A percentile compares a stretch with the other conserved stretches of the same genome.
Conservation (phyloP, 1,139 yeast genomes). For the Debaryomycetaceae sp. region DNA sequence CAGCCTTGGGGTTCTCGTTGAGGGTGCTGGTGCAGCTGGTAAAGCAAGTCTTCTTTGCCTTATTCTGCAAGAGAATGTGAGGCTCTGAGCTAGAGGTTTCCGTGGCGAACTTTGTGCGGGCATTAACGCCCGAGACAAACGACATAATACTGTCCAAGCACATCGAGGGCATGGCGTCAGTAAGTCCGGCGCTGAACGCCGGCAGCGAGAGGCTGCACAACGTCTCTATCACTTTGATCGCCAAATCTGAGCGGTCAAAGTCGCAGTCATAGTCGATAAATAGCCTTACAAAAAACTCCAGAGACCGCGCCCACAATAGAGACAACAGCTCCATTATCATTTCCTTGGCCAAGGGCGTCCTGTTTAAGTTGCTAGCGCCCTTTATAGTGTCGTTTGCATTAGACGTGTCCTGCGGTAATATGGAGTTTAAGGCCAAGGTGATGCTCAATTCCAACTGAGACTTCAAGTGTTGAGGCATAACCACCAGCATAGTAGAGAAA, state of each 20-base stretch:
- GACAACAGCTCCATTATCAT: conserved; percentile 76
- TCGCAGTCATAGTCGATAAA: conserved; percentile 88
- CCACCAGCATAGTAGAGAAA: conserved; percentile 55
- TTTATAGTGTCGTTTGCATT: conserved; percentile 12
- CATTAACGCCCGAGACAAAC: conserved; percentile 56
- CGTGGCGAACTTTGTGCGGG: conserved; percentile 31
- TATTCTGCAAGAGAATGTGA: conserved; percentile 31
- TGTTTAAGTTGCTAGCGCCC: conserved; percentile 12
- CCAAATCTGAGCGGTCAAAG: conserved; percentile 72
- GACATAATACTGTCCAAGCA: conserved; percentile 82
- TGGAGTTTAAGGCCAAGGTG: conserved; percentile 44
- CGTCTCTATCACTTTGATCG: conserved; percentile 58
- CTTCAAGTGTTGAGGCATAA: conserved; percentile 47
- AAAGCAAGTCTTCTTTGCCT: conserved; percentile 58
- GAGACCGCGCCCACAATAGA: conserved; percentile 74
- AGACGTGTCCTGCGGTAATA: conserved; percentile 27
- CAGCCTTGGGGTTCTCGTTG: conserved; percentile 69
- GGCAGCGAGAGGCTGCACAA: conserved; percentile 72
- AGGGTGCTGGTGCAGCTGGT: conserved; percentile 64
- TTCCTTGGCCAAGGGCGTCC: conserved; percentile 47
- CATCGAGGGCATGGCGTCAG: conserved; percentile 86
- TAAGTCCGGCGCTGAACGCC: conserved; percentile 63
- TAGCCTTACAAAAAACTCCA: conserved; percentile 63
- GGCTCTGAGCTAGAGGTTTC: conserved; percentile 8
- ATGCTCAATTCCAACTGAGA: conserved; percentile 62